Base-by-base conservation (phyloP, 768 basidiomycete genomes). In the Termitomyces sp. region DNA sequence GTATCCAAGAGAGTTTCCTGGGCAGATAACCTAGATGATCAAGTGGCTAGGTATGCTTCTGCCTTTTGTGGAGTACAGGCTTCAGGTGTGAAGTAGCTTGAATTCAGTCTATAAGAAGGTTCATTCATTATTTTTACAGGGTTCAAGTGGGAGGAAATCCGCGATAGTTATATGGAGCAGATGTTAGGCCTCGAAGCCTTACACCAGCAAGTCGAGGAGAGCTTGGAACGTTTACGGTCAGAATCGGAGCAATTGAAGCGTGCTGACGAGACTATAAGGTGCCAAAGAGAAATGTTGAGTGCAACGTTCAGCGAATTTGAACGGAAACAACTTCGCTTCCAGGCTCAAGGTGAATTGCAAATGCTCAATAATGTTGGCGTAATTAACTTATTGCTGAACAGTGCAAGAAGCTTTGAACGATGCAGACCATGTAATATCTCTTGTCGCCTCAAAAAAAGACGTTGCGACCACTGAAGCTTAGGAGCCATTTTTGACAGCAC, bases 1-100 rank as follows among this genome's bases (percentile, higher is more conserved):
- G 71, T 79, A 30, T 70, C 76, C 18, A 90, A 90, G 71, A 80
- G 81, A 5, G 87, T 90, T 8, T 86, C 87, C 38, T 90, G 87
- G 87, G 87, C 88, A 26, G 88, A 87, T 70, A 80, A 85, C 54
- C 77, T 84, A 72, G 74, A 78, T 28, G 77, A 76, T 8, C 83
- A 85, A 62, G 74, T 86, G 57, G 74, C 76, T 36, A 81, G 81
- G 57, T 78, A 75, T 64, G 67, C 72, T 11, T 67, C 71, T 32
- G 74, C 72, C 24, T 74, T 74, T 30, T 72, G 68, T 38, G 74
- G 74, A 56, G 74, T 72, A 22, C 71, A 75, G 57, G 70, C 67
- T 35, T 74, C 73, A 64, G 74, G 74, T 65, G n/a, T 52, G 38
- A 38, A 10, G 26, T 30, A 38, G 16, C 24, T 54, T 53, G 16